phyloP scores from a whole-genome alignment of 495 filamentous ascomycete species.

The Cercophora sp. region DNA sequence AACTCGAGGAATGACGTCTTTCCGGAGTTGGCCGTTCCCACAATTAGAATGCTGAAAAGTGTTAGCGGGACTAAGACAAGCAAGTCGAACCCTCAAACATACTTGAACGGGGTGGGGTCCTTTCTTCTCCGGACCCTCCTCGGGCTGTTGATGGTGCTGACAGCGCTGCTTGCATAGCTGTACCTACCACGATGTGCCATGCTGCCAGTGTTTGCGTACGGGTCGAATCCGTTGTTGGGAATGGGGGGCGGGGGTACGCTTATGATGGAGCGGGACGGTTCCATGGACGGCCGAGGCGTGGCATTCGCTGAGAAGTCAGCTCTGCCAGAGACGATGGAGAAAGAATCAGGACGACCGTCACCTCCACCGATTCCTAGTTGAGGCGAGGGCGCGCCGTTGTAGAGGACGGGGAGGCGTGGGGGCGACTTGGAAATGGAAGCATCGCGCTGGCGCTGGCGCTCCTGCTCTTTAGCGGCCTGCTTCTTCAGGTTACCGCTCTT shows the following conservation, averaged over 20 bases:
- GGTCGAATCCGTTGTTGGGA: slow-evolving; percentile 58
- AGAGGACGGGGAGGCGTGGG: slow-evolving; percentile 76
- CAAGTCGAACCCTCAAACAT: slow-evolving; percentile 36
- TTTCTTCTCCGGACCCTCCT: slow-evolving; percentile 88
- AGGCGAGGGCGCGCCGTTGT: slow-evolving; percentile 54
- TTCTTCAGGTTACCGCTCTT: slow-evolving; percentile 76
- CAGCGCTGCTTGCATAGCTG: slow-evolving; percentile 90
- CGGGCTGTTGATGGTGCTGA: slow-evolving; percentile 91
- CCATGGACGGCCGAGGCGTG: slow-evolving; percentile 43
- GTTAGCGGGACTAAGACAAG: neutral
- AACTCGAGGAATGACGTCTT: slow-evolving; percentile 98
- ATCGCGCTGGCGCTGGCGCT: slow-evolving; percentile 62
- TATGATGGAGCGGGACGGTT: slow-evolving; percentile 34
- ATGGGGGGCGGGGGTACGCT: slow-evolving; percentile 46
- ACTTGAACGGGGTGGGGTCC: slow-evolving; percentile 98
- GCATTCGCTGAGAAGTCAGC: slow-evolving; percentile 37
- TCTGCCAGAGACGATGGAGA: slow-evolving; percentile 58
- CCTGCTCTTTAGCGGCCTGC: slow-evolving; percentile 58
- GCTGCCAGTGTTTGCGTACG: slow-evolving; percentile 80
- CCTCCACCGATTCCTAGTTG: slow-evolving; percentile 65
- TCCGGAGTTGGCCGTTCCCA: slow-evolving; percentile 83
- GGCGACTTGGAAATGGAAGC: slow-evolving; percentile 65
- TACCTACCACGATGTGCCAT: slow-evolving; percentile 97
- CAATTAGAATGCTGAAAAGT: slow-evolving; percentile 70
- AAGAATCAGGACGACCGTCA: slow-evolving; percentile 61